Evolutionary conservation across 192 early-diverging fungal genomes (phyloP).

Genomic region (Linnemannia hyalina): DNA sequence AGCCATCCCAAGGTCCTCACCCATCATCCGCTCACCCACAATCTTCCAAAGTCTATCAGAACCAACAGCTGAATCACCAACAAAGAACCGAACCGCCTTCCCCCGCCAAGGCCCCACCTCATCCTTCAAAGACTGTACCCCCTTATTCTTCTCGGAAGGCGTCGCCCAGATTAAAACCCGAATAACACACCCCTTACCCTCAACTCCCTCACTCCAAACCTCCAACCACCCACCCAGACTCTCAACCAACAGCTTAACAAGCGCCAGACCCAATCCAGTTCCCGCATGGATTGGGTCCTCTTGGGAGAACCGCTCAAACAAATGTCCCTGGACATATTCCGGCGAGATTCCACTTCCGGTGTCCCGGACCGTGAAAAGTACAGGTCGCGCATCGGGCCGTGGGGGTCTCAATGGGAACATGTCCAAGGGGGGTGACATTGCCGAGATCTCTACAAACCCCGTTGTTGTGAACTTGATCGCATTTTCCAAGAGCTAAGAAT

Average conservation of each 20-base stretch:
- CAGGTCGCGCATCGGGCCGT: constrained; percentile 25
- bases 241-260: constrained; percentile 59
- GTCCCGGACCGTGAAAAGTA: constrained; percentile 63
- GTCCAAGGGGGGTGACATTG: constrained; percentile 29
- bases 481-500: constrained; percentile 46
- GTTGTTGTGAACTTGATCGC: constrained; percentile 65
- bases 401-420: constrained; percentile 33
- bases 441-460: constrained; percentile 62
- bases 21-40: constrained; percentile 35
- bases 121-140: constrained; percentile 14
- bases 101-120: constrained; percentile 15
- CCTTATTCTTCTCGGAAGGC: not conserved
- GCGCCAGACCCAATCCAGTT: constrained; percentile 61
- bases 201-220: constrained; percentile 56
- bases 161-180: constrained; percentile 47
- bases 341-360: constrained; percentile 63
- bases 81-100: constrained; percentile 25
- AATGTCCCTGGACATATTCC: constrained; percentile 50
- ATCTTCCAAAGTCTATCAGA: constrained; percentile 23
- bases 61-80: constrained; percentile 14
- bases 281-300: constrained; percentile 64
- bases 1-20: constrained; percentile 29
- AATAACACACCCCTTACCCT: constrained; percentile 50
- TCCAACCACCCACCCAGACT: constrained; percentile 61
- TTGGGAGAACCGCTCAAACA: constrained; percentile 65